Evolutionary conservation across 2,329 filamentous ascomycete genomes (phyloP).

Genomic region (Tympanopsis confertula): DNA sequence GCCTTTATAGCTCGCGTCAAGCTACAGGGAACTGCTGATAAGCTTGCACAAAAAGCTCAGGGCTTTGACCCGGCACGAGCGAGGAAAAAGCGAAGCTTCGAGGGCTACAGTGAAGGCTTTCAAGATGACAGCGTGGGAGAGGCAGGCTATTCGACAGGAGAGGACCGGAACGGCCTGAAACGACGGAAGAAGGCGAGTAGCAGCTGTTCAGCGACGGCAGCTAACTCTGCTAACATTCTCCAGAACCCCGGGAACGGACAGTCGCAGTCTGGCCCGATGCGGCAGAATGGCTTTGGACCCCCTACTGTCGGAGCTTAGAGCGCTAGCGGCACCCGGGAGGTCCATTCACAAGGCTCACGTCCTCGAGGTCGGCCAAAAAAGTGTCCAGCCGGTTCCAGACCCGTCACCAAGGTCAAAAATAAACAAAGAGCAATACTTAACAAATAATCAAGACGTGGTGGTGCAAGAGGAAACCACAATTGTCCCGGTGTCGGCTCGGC

Average conservation of each 20-base stretch:
- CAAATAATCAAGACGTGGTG: too few relatives aligned
- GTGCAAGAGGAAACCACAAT: too few relatives aligned
- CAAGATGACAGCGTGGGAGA: conserved; percentile 55
- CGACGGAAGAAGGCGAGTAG: conserved; percentile 52
- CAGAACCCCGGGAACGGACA: conserved; percentile 5
- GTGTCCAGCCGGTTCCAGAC: too few relatives aligned
- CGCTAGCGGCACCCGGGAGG: too few relatives aligned
- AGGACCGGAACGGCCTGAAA: conserved; percentile 44
- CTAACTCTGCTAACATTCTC: conserved; percentile 3
- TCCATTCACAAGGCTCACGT: too few relatives aligned
- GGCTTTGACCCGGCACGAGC: conserved; percentile 47
- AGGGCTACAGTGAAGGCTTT: conserved; percentile 64
- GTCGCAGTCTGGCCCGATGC: conserved; percentile 6
- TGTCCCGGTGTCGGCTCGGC: too few relatives aligned
- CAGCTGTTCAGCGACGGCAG: conserved; percentile 10
- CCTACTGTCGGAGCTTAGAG: neutral
- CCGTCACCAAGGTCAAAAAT: too few relatives aligned
- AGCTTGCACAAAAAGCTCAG: conserved; percentile 26
- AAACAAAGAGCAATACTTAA: too few relatives aligned
- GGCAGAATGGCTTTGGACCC: conserved; percentile 8
- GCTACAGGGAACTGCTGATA: conserved; percentile 14
- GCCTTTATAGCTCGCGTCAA: conserved; percentile 21
- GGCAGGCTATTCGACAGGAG: conserved; percentile 59
- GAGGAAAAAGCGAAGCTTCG: conserved; percentile 65
- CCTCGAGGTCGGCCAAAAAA: too few relatives aligned